Base-by-base conservation (phyloP, 768 basidiomycete genomes). In the Calocybe indica region DNA sequence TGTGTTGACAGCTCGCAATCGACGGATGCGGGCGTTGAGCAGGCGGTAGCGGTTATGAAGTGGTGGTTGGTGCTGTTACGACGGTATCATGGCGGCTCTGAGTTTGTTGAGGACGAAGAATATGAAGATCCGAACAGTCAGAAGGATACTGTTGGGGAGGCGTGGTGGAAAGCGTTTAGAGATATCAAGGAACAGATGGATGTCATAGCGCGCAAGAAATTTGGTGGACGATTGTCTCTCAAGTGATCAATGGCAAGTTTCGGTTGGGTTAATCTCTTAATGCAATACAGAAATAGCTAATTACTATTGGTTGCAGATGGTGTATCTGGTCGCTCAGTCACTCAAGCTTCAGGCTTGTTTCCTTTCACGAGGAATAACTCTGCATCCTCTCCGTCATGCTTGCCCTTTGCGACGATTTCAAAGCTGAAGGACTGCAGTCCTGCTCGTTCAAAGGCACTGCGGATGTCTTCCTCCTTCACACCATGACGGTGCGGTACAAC, bases 101-200 rank as follows among this genome's bases (percentile, higher is more conserved):
- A 88, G 62, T 55, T 65, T 47, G 61, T 65, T 31, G 72, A 69
- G 37, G 64, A 62, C 15, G 63, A 68, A 37, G 72, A 69, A 37
- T 63, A 62, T 14, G 63, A 68, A 37, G 63, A 62, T 41, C 51
- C 56, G 58, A 61, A 62, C 50, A 62, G 66, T 47, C 65, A 66
- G 46, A 51, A 59, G 31, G 68, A 59, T 64, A 66, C 33, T 60
- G 71, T 86, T 37, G 89, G 82, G 2, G 71, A 71, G 58, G 79
- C 79, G 35, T 94, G 92, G 92, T 94, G 91, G 92, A 71, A 66
- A 43, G 78, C 84, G 6, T 93, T 89, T 67, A 68, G 76, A 49
- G 76, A 77, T 30, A 81, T 90, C 2, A 88, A 84, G 66, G 68
- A 56, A 9, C 72, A 70, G 55, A 78, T 93, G 65, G 85, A 91